Evolutionary conservation across 495 filamentous ascomycete species (phyloP).

Genomic region (Penicillium antarcticum): DNA sequence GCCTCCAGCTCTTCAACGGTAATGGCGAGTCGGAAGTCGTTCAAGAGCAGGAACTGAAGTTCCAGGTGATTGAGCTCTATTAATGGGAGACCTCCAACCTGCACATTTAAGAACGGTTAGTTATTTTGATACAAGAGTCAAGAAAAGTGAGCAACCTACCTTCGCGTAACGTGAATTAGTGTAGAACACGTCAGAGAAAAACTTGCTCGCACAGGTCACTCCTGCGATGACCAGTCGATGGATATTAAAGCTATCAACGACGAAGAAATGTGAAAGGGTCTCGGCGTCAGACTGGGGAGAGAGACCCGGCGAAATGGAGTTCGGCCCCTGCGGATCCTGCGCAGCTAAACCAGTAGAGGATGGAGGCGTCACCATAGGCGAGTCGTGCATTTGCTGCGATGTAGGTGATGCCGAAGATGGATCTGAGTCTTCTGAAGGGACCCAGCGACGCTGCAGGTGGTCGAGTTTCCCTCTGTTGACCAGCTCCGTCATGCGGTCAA

Average conservation of each 20-base stretch:
- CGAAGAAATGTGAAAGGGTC: constrained; percentile 77
- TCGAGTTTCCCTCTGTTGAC: constrained; percentile 73
- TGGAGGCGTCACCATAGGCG: constrained; percentile 37
- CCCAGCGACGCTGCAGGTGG: constrained; percentile 36
- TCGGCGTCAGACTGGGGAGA: constrained; percentile 51
- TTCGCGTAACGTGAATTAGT: constrained; percentile 99
- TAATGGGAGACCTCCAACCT: constrained; percentile 98
- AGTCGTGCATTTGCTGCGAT: constrained; percentile 14
- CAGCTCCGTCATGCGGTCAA: constrained; percentile 96
- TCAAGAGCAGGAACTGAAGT: constrained; percentile 92
- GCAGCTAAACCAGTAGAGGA: constrained; percentile 30
- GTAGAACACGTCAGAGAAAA: constrained; percentile 99
- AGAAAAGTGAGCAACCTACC: constrained; percentile 51
- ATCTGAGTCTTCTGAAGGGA: constrained; percentile 10
- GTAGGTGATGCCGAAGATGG: constrained; percentile 10
- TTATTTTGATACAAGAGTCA: background rate
- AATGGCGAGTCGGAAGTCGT: constrained; percentile 93
- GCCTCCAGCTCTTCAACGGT: constrained; percentile 94
- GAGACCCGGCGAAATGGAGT: constrained; percentile 33
- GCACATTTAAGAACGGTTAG: constrained; percentile 1
- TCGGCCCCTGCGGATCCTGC: constrained; percentile 31
- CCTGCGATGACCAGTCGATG: constrained; percentile 95
- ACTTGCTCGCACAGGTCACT: constrained; percentile 98
- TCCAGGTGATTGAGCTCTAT: constrained; percentile 95
- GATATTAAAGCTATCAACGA: constrained; percentile 99